Base-by-base conservation (phyloP, 257 asterid species). In the Gentiana dahurica region DNA sequence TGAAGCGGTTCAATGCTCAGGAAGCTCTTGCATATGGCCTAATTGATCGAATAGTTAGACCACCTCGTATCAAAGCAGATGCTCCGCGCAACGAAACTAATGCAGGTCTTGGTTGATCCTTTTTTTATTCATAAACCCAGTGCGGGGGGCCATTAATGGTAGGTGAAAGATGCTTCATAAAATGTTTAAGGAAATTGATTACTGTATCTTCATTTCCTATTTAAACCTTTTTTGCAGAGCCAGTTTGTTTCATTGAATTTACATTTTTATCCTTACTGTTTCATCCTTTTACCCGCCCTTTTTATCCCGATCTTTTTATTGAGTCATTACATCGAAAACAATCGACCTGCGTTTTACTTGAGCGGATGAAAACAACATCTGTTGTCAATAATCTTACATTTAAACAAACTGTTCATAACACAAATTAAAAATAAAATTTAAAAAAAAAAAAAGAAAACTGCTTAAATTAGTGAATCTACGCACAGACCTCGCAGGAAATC, bases 11-110 rank as follows among this genome's bases (percentile, higher is more conserved):
- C 63, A 78, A 68, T 63, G 79, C 96, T 53, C 84, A 81, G 55
- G 89, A 83, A 73, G 98, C 96, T 46, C 82, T 91, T 53, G 96
- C 82, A 52, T 91, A 87, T 55, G 98, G 98, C 53, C 83, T 89
- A 61, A 81, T 91, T 37, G 98, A 91, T 70, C 75, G 83, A 49
- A 68, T 87, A 61, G 79, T 78, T 7, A 77, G 95, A 75, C 95
- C 98, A 32, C 59, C 82, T n/a, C 81, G 84, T 44, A 57, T 77
- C 48, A 70, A 77, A 68, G 68, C 77, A 8, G 80, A 79, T 62
- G 78, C 81, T 38, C 78, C 76, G 0, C 57, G 60, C n/a, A 75
- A 78, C 65, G 76, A 73, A 8, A 57, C 81, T 57, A 75, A 71
- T 2, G 68, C 80, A 8, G 94, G 85, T 57, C 94, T 81, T 46